A percentile compares a stretch with the other conserved stretches of the same genome.
These are phyloP conservation scores for Ceratocystis albifundus DNA, from an alignment of 2,329 filamentous ascomycete species.

Conservation along the genomic window DNA sequence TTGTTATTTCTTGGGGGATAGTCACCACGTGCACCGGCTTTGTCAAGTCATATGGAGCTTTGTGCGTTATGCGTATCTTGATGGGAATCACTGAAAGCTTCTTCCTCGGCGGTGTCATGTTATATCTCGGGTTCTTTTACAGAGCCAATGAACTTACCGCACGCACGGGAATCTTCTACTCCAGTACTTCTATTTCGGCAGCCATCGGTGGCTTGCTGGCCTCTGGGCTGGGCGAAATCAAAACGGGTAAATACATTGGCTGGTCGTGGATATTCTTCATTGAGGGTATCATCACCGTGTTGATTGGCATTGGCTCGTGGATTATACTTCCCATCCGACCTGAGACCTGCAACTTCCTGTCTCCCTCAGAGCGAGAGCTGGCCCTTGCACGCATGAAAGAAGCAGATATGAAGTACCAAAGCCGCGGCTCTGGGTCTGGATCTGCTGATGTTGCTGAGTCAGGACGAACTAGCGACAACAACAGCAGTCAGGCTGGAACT, in stretches of 20 bases:
- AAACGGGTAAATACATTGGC: conserved; percentile 31
- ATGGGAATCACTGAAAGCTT: conserved; percentile 26
- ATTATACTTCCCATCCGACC: conserved; percentile 34
- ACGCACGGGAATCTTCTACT: conserved; percentile 31
- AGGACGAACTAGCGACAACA: not conserved
- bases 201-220: conserved; percentile 45
- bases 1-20: conserved; percentile 26
- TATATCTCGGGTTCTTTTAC: conserved; percentile 28
- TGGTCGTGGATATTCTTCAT: conserved; percentile 40
- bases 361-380: conserved; percentile 34
- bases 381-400: conserved; percentile 26
- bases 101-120: conserved; percentile 26
- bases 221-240: conserved; percentile 34
- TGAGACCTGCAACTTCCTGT: conserved; percentile 32
- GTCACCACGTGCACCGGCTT: conserved; percentile 26
- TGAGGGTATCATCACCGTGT: conserved; percentile 32
- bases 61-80: conserved; percentile 25
- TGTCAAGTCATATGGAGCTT: conserved; percentile 24
- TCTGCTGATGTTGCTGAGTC: not conserved
- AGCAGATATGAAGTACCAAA: conserved; percentile 17
- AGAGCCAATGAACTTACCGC: conserved; percentile 25
- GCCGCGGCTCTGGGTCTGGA: not conserved
- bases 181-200: conserved; percentile 55
- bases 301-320: conserved; percentile 29
- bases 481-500: not conserved